phyloP scores from a whole-genome alignment of 179 eudicot species.

The Gypsophila paniculata region DNA sequence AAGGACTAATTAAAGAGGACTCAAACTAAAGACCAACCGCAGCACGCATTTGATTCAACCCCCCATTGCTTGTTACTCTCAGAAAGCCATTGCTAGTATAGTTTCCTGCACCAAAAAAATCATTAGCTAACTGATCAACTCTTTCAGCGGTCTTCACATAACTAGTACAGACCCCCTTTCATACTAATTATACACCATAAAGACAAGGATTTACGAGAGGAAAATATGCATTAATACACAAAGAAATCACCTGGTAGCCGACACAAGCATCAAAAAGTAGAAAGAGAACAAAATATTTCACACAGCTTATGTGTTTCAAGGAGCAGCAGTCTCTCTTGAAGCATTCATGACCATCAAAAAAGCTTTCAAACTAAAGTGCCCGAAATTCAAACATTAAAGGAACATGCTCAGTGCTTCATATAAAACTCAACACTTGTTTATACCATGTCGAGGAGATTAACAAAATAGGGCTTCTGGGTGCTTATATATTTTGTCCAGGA shows the following conservation, averaged over 20 bases:
- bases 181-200: neutral
- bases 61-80: constrained; percentile 89
- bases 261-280: neutral
- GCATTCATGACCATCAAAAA: neutral
- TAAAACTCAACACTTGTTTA: neutral
- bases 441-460: neutral
- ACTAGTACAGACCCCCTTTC: too few relatives aligned
- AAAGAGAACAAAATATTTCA: neutral
- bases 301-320: neutral
- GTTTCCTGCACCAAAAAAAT: constrained; percentile 53
- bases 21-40: constrained; percentile 57
- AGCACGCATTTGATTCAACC: constrained; percentile 98
- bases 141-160: too few relatives aligned
- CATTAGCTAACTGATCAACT: constrained; percentile 1
- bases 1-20: constrained; percentile 17
- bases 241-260: neutral
- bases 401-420: neutral
- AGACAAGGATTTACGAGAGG: too few relatives aligned
- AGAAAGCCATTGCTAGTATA: constrained; percentile 85
- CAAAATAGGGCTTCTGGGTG: too few relatives aligned
- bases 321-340: neutral
- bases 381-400: neutral
- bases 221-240: too few relatives aligned
- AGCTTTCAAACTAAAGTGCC: neutral
- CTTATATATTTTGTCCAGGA: too few relatives aligned